Evolutionary conservation across 2,329 filamentous ascomycete species (phyloP), one percentile per base, ranked within the genome.

Genomic region (Colletotrichum trifolii): DNA sequence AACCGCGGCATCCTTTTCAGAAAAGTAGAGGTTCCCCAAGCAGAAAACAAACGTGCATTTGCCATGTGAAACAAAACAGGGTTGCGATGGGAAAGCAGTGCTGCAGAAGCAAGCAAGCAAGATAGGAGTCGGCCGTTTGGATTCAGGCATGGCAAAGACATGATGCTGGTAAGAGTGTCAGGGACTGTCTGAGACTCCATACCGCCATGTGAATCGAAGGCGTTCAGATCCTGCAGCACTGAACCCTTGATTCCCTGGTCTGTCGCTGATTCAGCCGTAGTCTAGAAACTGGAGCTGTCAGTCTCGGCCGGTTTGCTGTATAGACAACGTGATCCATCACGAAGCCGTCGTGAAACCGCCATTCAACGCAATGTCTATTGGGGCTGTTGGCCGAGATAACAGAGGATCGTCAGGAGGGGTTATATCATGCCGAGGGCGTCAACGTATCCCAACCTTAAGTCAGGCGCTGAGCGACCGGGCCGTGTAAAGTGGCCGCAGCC

Each of bases 401-500:
- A 39, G n/a, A 15, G 36, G 7, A n/a, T 48, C 38, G 10, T 36
- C 17, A 36, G 38, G 46, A 60, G 40, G 40, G 58, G 25, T 48
- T 56, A 34, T 8, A 33, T 40, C 36, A 62, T 50, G 58, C 46
- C 15, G 43, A 45, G 53, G 61, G 62, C 40, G 62, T 62, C 40
- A 12, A 15, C n/a, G 47, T 62, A 62, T 39, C 35, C 46, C 40
- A 61, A 42, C 62, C 47, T 43, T 17, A 35, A 56, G 12, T 48
- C 36, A 35, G 46, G 40, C 52, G 62, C 58, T 45, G 62, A 33
- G 15, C 40, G 46, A 53, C 46, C n/a, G 15, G 58, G 52, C 53
- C 62, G 52, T 40, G 47, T 15, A 13, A 53, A 53, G 33, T 56
- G 62, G 58, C 33, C 58, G 58, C 58, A 53, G 62, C 25, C 52